Percentiles rank a stretch among this genome's conserved stretches.
phyloP scores from a whole-genome alignment of 2,329 filamentous ascomycete genomes.

The Fusarium sp. region DNA sequence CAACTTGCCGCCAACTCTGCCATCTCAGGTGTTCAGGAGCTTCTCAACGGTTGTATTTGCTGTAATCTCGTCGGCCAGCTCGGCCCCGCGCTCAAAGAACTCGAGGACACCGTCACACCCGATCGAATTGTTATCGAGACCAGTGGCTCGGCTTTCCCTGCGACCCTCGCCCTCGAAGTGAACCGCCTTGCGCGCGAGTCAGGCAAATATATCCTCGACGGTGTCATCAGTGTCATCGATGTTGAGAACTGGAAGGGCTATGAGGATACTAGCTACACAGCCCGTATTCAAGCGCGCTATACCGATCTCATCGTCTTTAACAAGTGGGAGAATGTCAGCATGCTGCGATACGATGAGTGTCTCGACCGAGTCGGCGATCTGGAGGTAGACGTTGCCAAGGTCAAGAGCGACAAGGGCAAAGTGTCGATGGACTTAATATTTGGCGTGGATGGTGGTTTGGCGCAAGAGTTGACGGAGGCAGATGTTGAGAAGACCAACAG shows the following conservation, averaged over 20 bases:
- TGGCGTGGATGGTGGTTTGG: conserved; percentile 87
- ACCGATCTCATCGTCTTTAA: conserved; percentile 94
- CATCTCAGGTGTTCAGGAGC: conserved; percentile 90
- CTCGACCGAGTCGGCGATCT: conserved; percentile 84
- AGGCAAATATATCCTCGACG: conserved; percentile 80
- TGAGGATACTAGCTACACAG: conserved; percentile 90
- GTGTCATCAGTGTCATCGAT: conserved; percentile 90
- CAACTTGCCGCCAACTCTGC: conserved; percentile 86
- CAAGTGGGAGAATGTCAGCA: conserved; percentile 86
- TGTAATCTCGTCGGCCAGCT: conserved; percentile 97
- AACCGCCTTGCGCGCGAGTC: conserved; percentile 82
- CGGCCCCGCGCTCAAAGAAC: conserved; percentile 80
- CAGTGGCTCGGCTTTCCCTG: conserved; percentile 86
- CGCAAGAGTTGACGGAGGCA: conserved; percentile 64
- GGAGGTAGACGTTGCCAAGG: conserved; percentile 83
- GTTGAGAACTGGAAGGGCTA: conserved; percentile 97
- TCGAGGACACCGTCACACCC: conserved; percentile 70
- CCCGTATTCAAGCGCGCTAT: conserved; percentile 87
- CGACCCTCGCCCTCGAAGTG: conserved; percentile 90
- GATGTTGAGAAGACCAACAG: conserved; percentile 53
- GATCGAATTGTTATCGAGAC: conserved; percentile 97
- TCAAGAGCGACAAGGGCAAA: conserved; percentile 85
- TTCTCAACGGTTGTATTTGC: conserved; percentile 98
- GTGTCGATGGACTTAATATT: conserved; percentile 86
- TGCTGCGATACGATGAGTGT: conserved; percentile 81